Evolutionary conservation across 352 stramenopile species (phyloP).

Genomic region (Pythium utonaiense): DNA sequence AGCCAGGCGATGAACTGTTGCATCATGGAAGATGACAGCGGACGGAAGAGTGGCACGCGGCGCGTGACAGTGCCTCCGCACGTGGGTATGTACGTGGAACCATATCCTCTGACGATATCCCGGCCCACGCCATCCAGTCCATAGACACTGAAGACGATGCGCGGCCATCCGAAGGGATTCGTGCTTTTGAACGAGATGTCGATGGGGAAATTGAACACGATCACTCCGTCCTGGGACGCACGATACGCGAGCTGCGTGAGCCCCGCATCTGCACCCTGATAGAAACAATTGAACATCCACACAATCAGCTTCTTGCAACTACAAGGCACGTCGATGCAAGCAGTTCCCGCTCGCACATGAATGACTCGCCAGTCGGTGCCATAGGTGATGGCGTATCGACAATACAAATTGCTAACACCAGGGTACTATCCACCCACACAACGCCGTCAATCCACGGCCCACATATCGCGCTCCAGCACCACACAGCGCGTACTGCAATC

Average conservation of each 20-base stretch:
- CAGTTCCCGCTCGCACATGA: slow-evolving; percentile 41
- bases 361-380: slow-evolving; percentile 91
- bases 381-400: slow-evolving; percentile 89
- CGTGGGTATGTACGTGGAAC: slow-evolving; percentile 82
- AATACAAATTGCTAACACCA: slow-evolving; percentile 88
- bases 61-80: slow-evolving; percentile 49
- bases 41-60: slow-evolving; percentile 86
- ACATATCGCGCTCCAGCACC: background rate
- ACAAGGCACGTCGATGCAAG: background rate
- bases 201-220: slow-evolving; percentile 95
- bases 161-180: slow-evolving; percentile 93
- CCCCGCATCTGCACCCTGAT: slow-evolving; percentile 69
- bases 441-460: too few relatives aligned
- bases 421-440: slow-evolving; percentile 41
- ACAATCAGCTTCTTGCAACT: background rate
- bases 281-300: too few relatives aligned
- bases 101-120: slow-evolving; percentile 91
- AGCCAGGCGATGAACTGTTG: slow-evolving; percentile 90
- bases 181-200: slow-evolving; percentile 95
- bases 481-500: slow-evolving; percentile 34
- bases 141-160: slow-evolving; percentile 87
- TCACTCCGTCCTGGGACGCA: slow-evolving; percentile 43
- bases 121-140: slow-evolving; percentile 88
- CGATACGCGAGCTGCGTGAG: slow-evolving; percentile 87
- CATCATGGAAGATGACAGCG: slow-evolving; percentile 78